Evolutionary conservation across 257 asterid genomes (phyloP).

Genomic region (Solanum megistacrolobum): DNA sequence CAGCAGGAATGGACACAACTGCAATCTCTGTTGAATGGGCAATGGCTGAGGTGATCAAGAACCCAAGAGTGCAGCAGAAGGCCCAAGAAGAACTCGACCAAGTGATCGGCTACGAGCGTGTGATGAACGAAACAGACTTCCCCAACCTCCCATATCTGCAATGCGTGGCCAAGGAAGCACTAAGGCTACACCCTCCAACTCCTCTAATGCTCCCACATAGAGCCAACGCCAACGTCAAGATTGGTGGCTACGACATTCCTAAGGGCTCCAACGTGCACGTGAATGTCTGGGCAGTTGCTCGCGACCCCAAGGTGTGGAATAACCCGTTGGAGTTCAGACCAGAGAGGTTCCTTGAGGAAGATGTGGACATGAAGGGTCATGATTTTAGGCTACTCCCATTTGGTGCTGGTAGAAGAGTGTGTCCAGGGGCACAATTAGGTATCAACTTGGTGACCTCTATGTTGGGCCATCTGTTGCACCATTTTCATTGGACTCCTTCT

Average conservation of each 20-base stretch:
- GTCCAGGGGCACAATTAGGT: constrained; percentile 67
- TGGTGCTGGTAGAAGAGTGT: constrained; percentile 69
- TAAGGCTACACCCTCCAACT: constrained; percentile 67
- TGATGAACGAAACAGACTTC: constrained; percentile 53
- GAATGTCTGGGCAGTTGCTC: constrained; percentile 73
- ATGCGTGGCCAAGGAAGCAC: constrained; percentile 50
- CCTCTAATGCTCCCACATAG: constrained; percentile 76
- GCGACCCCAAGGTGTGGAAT: constrained; percentile 54
- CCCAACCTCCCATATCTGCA: constrained; percentile 56
- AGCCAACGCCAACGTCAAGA: constrained; percentile 41
- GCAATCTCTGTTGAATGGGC: constrained; percentile 83
- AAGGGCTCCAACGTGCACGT: constrained; percentile 58
- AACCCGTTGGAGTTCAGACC: constrained; percentile 51
- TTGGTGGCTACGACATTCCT: constrained; percentile 67
- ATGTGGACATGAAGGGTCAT: constrained; percentile 71
- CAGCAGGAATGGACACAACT: constrained; percentile 72
- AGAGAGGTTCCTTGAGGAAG: constrained; percentile 59
- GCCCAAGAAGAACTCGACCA: constrained; percentile 66
- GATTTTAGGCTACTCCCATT: constrained; percentile 57
- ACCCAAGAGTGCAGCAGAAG: constrained; percentile 54
- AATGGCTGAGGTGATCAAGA: constrained; percentile 75
- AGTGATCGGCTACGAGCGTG: constrained; percentile 39
- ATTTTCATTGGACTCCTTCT: constrained; percentile 54
- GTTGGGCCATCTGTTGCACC: constrained; percentile 69
- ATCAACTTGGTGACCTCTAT: constrained; percentile 60